phyloP scores from a whole-genome alignment of 805 yeast species.

The Ogataea henricii region DNA sequence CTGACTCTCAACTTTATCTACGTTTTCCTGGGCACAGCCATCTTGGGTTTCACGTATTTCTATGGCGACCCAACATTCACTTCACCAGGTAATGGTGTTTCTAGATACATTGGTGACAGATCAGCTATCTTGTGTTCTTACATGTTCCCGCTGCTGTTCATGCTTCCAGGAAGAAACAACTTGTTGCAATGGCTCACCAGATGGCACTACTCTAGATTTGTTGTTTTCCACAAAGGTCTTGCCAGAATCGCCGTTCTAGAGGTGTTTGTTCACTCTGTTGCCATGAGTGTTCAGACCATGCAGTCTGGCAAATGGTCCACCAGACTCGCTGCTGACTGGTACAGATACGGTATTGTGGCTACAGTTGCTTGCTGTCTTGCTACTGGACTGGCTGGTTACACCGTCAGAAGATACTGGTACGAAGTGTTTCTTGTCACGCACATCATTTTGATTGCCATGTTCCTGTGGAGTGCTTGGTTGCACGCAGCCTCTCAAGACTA shows the following conservation, averaged over 20 bases:
- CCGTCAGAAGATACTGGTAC: constrained; percentile 56
- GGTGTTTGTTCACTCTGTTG: constrained; percentile 46
- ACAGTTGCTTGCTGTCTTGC: constrained; percentile 44
- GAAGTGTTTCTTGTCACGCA: constrained; percentile 65
- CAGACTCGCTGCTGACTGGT: constrained; percentile 34
- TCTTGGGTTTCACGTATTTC: constrained; percentile 27
- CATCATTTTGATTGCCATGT: constrained; percentile 52
- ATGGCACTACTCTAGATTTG: constrained; percentile 56
- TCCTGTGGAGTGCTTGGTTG: constrained; percentile 56
- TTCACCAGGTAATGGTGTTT: constrained; percentile 23
- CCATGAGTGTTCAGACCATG: constrained; percentile 31
- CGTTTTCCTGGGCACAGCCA: constrained; percentile 19
- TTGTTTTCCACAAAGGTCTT: constrained; percentile 59
- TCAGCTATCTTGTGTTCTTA: constrained; percentile 52
- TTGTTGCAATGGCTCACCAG: constrained; percentile 60
- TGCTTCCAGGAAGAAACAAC: constrained; percentile 67
- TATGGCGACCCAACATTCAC: constrained; percentile 27
- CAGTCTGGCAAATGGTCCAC: constrained; percentile 22
- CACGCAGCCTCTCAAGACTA: constrained; percentile 48
- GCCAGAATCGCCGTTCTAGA: constrained; percentile 46
- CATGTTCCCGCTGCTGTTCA: constrained; percentile 50
- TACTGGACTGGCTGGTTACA: constrained; percentile 46
- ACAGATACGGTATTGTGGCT: constrained; percentile 37
- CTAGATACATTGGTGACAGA: constrained; percentile 49
- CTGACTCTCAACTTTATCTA: constrained; percentile 41